Evolutionary conservation across 2,329 filamentous ascomycete species (phyloP).

Genomic region (Exserohilum rostratum): DNA sequence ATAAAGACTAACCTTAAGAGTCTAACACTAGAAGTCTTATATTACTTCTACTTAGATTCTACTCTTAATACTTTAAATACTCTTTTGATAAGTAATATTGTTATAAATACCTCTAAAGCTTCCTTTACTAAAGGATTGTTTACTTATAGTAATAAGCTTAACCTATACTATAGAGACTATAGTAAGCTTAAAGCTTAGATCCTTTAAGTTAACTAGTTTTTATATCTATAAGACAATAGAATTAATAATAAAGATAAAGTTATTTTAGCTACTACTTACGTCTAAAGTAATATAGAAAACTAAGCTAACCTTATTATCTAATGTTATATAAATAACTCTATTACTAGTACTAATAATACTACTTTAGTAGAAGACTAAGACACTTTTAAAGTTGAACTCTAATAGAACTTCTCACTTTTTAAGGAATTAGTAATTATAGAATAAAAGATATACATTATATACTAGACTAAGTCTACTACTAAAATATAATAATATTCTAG

Average conservation of each 20-base stretch:
- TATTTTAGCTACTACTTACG: neutral
- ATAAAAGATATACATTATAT: neutral
- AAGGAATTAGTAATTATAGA: neutral
- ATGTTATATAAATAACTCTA: neutral
- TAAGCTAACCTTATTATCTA: neutral
- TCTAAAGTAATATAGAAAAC: no score
- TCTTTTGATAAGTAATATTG: neutral
- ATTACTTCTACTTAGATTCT: no score
- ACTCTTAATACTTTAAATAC: conserved; percentile 1
- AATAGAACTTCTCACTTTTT: neutral
- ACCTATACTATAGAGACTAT: neutral
- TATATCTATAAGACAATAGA: neutral
- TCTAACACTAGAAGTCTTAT: no score
- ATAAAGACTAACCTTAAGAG: no score
- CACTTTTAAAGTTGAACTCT: no score
- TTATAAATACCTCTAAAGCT: neutral
- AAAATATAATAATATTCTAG: neutral
- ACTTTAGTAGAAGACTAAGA: neutral
- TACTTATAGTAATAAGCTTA: neutral
- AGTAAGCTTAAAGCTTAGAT: no score
- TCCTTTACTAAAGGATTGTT: neutral
- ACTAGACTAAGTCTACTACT: neutral
- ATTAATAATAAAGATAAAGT: neutral
- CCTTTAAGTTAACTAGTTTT: neutral
- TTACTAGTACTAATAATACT: neutral